Percentiles rank a stretch among this genome's conserved stretches.
Evolutionary conservation across 352 stramenopile species (phyloP).

Genomic region (Phytophthora kernoviae): DNA sequence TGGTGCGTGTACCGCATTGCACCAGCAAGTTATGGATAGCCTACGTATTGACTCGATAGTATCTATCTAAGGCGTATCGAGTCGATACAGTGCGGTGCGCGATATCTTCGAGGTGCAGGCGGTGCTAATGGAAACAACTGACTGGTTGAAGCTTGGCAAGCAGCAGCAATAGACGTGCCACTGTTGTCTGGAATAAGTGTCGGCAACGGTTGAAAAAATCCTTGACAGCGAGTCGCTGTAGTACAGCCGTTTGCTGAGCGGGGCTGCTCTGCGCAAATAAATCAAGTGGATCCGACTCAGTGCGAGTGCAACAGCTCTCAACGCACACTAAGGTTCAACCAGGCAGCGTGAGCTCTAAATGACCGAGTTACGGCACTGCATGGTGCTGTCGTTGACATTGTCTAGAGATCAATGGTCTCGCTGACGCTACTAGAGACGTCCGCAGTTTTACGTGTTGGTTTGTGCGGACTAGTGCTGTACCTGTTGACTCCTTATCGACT

Average conservation of each 20-base stretch:
- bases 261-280: slow-evolving; percentile 1
- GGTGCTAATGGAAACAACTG: too few relatives aligned
- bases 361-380: background rate
- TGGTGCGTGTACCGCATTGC: background rate
- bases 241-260: background rate
- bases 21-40: too few relatives aligned
- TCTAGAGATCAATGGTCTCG: background rate
- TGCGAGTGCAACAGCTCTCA: background rate
- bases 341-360: background rate
- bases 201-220: background rate
- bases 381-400: background rate
- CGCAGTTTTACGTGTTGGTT: too few relatives aligned
- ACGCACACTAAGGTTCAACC: background rate
- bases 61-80: background rate
- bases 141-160: background rate
- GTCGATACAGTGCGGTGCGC: too few relatives aligned
- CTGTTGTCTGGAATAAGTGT: background rate
- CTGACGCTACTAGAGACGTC: too few relatives aligned
- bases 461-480: too few relatives aligned
- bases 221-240: background rate
- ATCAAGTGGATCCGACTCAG: slow-evolving; percentile 5
- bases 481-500: background rate
- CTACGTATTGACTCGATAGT: too few relatives aligned
- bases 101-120: too few relatives aligned
- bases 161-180: background rate